Evolutionary conservation across 805 yeast species (phyloP).

Genomic region (Yarrowia porcina): DNA sequence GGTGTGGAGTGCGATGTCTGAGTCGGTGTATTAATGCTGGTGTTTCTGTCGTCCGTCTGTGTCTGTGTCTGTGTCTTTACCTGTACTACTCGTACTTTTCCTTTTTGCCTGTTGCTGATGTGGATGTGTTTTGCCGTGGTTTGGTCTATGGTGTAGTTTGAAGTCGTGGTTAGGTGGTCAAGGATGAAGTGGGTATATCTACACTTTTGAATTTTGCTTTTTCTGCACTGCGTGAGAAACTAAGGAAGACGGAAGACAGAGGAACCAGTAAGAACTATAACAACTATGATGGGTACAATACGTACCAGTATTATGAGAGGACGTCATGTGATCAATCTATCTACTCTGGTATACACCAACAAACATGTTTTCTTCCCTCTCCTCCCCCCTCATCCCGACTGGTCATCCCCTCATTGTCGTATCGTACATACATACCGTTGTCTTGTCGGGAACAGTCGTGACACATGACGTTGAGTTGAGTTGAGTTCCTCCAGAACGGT

Average conservation of each 20-base stretch:
- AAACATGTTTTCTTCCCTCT: no score
- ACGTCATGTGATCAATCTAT: no score
- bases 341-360: no score
- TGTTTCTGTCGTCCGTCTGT: background rate
- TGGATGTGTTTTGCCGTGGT: background rate
- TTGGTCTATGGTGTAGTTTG: background rate
- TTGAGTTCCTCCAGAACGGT: no score
- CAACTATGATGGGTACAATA: no score
- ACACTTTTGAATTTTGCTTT: conserved; percentile 3
- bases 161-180: background rate
- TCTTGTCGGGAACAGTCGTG: background rate
- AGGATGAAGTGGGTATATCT: background rate
- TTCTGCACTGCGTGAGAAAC: background rate
- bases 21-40: background rate
- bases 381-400: no score
- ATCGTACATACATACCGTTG: no score
- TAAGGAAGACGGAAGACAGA: no score
- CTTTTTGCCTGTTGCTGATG: background rate
- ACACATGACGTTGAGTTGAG: background rate
- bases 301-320: no score
- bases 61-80: background rate
- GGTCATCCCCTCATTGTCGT: no score
- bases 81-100: no score
- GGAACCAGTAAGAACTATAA: no score
- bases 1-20: background rate